Percentiles rank a stretch among this genome's conserved stretches.
Conservation (phyloP, 2,329 filamentous ascomycete genomes). For the Hypoxylon sp. region DNA sequence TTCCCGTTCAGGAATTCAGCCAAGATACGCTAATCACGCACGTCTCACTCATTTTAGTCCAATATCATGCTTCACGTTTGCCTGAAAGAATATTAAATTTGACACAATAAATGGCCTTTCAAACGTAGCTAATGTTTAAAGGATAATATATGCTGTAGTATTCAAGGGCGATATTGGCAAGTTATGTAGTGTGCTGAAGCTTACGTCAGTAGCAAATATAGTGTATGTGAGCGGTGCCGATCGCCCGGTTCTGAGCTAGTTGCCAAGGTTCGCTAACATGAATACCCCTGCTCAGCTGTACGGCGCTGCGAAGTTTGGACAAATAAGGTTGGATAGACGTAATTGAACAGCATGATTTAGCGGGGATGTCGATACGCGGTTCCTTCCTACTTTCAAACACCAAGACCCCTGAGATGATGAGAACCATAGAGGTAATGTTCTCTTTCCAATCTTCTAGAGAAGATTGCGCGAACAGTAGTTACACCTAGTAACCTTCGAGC, state of each 20-base stretch:
- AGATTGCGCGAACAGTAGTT: background rate
- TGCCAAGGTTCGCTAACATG: constrained; percentile 20
- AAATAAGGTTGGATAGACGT: constrained; percentile 19
- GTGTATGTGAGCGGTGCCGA: constrained; percentile 30
- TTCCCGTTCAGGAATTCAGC: too few species aligned
- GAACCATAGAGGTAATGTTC: constrained; percentile 20
- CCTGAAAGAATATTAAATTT: background rate
- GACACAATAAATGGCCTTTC: background rate
- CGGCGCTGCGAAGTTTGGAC: constrained; percentile 13
- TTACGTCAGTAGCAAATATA: background rate
- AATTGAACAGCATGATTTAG: constrained; percentile 15
- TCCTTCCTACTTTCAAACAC: constrained; percentile 10
- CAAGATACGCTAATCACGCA: background rate
- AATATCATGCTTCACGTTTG: background rate
- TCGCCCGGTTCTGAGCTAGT: constrained; percentile 27
- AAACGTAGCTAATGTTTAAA: too few species aligned
- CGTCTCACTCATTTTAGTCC: background rate
- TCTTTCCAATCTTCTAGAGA: constrained; percentile 3
- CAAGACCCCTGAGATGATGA: constrained; percentile 20
- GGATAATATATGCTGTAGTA: too few species aligned
- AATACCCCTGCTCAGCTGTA: constrained; percentile 9
- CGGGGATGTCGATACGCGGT: constrained; percentile 6
- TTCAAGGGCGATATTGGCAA: background rate
- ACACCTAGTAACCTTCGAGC: constrained; percentile 18
- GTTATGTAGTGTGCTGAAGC: background rate